Evolutionary conservation across 2,329 filamentous ascomycete genomes (phyloP), one percentile per base, ranked within the genome.

Genomic region (Talaromyces marneffei): DNA sequence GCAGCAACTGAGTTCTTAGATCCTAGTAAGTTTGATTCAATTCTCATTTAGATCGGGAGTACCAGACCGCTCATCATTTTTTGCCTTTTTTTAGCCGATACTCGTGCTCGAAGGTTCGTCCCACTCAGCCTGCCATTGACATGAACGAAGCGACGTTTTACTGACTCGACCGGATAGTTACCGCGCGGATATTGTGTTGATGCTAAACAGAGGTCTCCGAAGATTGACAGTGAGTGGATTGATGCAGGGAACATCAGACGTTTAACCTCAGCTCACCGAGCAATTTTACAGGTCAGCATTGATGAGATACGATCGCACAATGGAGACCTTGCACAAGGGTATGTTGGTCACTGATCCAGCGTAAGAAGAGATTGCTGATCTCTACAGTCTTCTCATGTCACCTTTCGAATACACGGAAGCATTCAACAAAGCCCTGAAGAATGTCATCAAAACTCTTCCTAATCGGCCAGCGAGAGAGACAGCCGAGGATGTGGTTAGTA

Each of bases 251-350:
- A 46, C 18, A 29, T 12, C 8, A 16, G 16, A 18, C 40, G 2
- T 44, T 31, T 12, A 9, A 29, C 10, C 37, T 20, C 4, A 23
- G 39, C 35, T 53, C 52, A 56, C 37, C 23, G 54, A 60, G 6
- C 61, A 63, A 33, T 29, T 20, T 29, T 55, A 16, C 61, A 79
- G 77, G 89, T 93, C 68, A 91, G 88, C 74, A 85, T 97, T 68
- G 93, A 97, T 76, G 91, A 96, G 75, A 90, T 97, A 65, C 86
- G 94, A 74, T 84, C 91, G 65, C 93, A 97, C 77, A 96, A 88
- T 72, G 77, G 85, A 66, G 90, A 94, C 68, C 84, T 97, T 63
- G 91, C 93, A 66, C 84, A 88, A 67, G 85, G 85, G 77, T 82
- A 71, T 59, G 71, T 58, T 27, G 12, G 14, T 14, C 4, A 54